These are phyloP conservation scores for Thymus quinquecostatus DNA, from an alignment of 257 asterid genomes.

Conservation along the genomic window DNA sequence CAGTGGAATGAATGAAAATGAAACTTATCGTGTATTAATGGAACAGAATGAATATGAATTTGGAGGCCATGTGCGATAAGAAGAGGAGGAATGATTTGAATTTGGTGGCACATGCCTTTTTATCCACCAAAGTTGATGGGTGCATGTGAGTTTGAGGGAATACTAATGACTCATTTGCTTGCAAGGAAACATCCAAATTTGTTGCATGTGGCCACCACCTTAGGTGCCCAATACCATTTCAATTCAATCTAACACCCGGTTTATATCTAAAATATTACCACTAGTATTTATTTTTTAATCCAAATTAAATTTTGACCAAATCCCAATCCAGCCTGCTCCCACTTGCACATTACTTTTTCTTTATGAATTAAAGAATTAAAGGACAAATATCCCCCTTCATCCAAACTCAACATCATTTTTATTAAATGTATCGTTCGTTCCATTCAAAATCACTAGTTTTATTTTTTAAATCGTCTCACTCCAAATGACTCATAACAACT, in stretches of 20 bases:
- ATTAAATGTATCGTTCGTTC: too few relatives aligned
- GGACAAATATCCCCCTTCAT: constrained; percentile 10
- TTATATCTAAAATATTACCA: background rate
- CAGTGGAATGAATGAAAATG: too few relatives aligned
- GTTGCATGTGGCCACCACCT: constrained; percentile 33
- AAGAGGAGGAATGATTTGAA: constrained; percentile 5
- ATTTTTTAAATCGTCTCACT: too few relatives aligned
- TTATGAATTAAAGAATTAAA: background rate
- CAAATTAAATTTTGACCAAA: constrained; percentile 3
- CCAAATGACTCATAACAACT: too few relatives aligned
- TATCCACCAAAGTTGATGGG: constrained; percentile 12
- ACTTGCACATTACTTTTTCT: background rate
- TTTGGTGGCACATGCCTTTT: constrained; percentile 33
- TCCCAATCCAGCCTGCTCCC: constrained; percentile 5
- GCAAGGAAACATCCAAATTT: constrained; percentile 25
- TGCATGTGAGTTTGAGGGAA: constrained; percentile 20
- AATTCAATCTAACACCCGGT: background rate
- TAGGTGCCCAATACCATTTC: constrained; percentile 9
- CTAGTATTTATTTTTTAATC: background rate
- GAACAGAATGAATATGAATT: background rate
- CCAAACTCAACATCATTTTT: background rate
- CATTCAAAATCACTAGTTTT: too few relatives aligned
- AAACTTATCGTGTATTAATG: too few relatives aligned
- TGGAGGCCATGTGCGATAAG: constrained; percentile 31
- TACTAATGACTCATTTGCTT: background rate